Conservation (phyloP, 805 yeast species). For the Wickerhamiella shivajii region DNA sequence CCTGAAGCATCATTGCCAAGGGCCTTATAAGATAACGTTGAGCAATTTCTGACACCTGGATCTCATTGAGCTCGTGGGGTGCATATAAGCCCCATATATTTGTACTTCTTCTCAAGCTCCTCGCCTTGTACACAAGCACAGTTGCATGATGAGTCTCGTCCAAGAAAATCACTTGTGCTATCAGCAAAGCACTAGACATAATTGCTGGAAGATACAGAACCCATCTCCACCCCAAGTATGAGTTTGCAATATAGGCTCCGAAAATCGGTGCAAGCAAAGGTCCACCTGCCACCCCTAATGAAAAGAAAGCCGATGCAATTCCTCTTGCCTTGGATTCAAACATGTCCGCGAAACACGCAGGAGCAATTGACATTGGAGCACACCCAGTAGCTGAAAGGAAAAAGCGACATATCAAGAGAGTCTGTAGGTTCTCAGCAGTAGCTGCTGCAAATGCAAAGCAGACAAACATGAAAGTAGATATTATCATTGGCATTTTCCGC, state of each 20-base stretch:
- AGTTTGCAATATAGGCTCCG: conserved; percentile 65
- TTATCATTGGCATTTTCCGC: conserved; percentile 35
- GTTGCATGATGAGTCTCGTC: conserved; percentile 23
- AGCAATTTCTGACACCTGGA: conserved; percentile 27
- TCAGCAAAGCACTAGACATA: conserved; percentile 20
- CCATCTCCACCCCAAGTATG: conserved; percentile 51
- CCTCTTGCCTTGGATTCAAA: conserved; percentile 39
- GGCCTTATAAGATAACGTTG: conserved; percentile 22
- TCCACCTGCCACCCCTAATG: conserved; percentile 52
- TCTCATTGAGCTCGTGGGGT: conserved; percentile 30
- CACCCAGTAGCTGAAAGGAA: conserved; percentile 48
- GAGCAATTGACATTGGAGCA: conserved; percentile 44
- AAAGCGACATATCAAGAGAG: conserved; percentile 38
- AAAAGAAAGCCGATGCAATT: conserved; percentile 35
- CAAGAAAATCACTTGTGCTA: conserved; percentile 26
- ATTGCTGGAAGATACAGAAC: conserved; percentile 36
- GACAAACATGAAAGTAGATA: conserved; percentile 21
- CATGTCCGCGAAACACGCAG: conserved; percentile 45
- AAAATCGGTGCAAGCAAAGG: conserved; percentile 75
- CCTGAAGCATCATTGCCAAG: conserved; percentile 24
- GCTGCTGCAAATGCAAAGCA: conserved; percentile 38
- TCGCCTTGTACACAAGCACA: conserved; percentile 31
- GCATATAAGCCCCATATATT: conserved; percentile 39
- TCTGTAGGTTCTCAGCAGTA: conserved; percentile 34
- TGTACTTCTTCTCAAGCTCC: conserved; percentile 30